Conservation (phyloP, 2,329 filamentous ascomycete species). For the Colletotrichum chlorophyti region DNA sequence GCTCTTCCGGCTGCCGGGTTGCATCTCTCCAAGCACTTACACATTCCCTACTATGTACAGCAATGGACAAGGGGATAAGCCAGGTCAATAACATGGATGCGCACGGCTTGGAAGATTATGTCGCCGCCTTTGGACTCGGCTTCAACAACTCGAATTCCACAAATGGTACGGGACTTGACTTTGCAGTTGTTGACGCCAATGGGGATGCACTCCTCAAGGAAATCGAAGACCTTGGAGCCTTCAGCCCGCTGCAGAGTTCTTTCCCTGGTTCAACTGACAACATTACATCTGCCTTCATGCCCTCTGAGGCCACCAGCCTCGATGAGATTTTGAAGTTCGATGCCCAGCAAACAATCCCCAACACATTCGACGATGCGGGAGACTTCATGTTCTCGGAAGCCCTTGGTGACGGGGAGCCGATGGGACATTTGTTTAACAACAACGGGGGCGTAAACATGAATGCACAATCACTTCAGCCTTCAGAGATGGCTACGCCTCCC, state of each 20-base stretch:
- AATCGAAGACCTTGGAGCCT: no score
- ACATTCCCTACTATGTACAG: background rate
- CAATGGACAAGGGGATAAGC: conserved; percentile 10
- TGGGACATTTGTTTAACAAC: background rate
- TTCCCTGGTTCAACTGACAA: no score
- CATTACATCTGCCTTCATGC: background rate
- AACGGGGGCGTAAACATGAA: no score
- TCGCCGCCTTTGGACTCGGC: conserved; percentile 3
- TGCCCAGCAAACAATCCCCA: background rate
- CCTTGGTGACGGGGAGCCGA: background rate
- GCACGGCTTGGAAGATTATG: conserved; percentile 5
- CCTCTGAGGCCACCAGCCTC: no score
- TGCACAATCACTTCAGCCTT: background rate
- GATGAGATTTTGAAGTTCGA: no score
- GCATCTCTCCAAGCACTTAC: conserved; percentile 7
- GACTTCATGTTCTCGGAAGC: conserved; percentile 1
- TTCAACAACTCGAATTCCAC: background rate
- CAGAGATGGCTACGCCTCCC: conserved; percentile 5
- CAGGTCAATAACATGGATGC: conserved; percentile 7
- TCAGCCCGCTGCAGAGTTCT: no score
- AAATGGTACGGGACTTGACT: background rate
- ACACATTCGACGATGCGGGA: background rate
- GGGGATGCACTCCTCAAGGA: background rate
- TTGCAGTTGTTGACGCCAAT: background rate
- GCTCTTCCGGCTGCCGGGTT: background rate